A percentile compares a stretch with the other conserved stretches of the same genome.
phyloP scores from a whole-genome alignment of 331 rosid species.

The Telfairia occidentalis region DNA sequence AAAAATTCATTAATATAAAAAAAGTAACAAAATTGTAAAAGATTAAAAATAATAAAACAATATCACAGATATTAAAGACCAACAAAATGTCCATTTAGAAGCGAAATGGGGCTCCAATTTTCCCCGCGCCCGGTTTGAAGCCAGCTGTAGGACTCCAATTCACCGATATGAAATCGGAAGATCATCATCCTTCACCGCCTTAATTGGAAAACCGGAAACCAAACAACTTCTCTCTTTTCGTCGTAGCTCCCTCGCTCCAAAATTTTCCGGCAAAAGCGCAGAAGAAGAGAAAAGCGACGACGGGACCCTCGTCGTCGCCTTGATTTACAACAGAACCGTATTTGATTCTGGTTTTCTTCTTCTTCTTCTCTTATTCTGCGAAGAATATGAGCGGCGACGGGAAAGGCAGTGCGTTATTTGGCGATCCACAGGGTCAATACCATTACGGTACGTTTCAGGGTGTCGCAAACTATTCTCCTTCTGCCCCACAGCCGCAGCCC shows the following conservation, averaged over 20 bases:
- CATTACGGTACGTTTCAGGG: conserved; percentile 86
- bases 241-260: neutral
- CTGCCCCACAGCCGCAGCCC: conserved; percentile 23
- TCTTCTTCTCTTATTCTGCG: conserved; percentile 12
- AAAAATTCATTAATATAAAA: too few species aligned
- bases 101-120: neutral
- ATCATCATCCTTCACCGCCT: neutral
- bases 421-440: conserved; percentile 27
- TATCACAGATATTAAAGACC: too few species aligned
- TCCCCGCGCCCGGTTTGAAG: neutral
- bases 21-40: too few species aligned
- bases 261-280: neutral
- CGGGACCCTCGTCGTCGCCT: neutral
- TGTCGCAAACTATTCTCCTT: conserved; percentile 53
- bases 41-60: too few species aligned
- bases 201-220: neutral
- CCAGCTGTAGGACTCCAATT: neutral
- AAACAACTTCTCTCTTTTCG: neutral
- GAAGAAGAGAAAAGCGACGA: neutral
- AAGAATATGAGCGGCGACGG: conserved; percentile 38
- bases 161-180: neutral
- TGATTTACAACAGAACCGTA: neutral
- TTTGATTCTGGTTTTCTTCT: neutral
- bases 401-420: conserved; percentile 23
- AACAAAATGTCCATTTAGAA: neutral